Base-by-base conservation (phyloP, 164 flowering plant species). In the Platanus orientalis region DNA sequence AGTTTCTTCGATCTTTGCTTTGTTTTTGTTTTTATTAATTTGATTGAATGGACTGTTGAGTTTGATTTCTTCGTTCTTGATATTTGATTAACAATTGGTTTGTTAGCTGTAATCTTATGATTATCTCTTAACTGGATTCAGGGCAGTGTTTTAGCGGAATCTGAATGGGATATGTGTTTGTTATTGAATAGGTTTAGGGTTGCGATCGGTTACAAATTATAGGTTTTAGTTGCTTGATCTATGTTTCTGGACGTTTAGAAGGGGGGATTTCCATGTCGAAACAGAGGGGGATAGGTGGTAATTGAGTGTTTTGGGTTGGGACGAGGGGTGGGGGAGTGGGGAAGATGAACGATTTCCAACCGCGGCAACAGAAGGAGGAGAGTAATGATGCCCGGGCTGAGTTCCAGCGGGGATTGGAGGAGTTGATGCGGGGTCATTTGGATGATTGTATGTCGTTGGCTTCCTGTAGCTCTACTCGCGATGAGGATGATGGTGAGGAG, bases 351-450 rank as follows among this genome's bases (percentile, higher is more conserved):
- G 93, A 91, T 74, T 69, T 78, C 69, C 77, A 76, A 60, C 75
- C 74, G 32, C 54, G 87, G 73, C 95, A 82, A 67, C 98, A 86
- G 75, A 89, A 94, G 72, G 88, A 85, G 17, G 97, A 89, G 60
- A 79, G 82, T 36, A 76, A 65, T 39, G 82, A 81, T 72, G 83
- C 78, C 21, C 74, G 71, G 3, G 66, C 76, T 0, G 92, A 90
- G 19, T 89, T 90, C 49, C 89, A 84, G 78, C 69, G 85, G 29
- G 96, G 93, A 6, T 72, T 85, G 70, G 96, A 94, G 84, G 96
- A 86, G 76, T 75, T 89, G 20, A 78, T 91, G 96, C 72, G 90
- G 21, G 96, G 87, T 25, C 95, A 81, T 60, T 79, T 89, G 76
- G 92, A 86, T 61, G 90, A 86, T 32, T 93, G 96, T 66, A 82